Percentiles rank a stretch among this genome's conserved stretches.
Evolutionary conservation across 1,284 basidiomycete genomes (phyloP).

Genomic region (Heterobasidion occidentale): DNA sequence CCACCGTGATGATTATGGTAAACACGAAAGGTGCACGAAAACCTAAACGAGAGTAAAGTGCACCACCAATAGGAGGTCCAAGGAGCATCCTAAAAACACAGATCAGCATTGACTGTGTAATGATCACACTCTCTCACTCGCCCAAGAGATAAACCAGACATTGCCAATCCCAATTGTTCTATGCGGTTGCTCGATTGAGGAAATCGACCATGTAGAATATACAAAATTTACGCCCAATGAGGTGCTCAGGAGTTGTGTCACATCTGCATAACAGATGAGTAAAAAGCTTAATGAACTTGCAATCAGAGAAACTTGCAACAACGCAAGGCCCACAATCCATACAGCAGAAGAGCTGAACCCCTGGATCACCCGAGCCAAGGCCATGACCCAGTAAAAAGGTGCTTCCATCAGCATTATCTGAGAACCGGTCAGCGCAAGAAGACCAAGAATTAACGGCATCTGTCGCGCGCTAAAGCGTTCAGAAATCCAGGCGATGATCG

Average conservation of each 20-base stretch:
- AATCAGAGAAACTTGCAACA: constrained; percentile 40
- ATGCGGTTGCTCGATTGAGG: background rate
- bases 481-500: constrained; percentile 62
- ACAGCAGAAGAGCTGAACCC: constrained; percentile 68
- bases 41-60: constrained; percentile 58
- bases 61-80: constrained; percentile 66
- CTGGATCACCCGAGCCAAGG: constrained; percentile 64
- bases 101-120: background rate
- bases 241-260: constrained; percentile 54
- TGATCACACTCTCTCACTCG: constrained; percentile 13
- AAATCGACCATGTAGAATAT: background rate
- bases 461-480: constrained; percentile 51
- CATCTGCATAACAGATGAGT: constrained; percentile 34
- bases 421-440: constrained; percentile 47
- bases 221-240: constrained; percentile 46
- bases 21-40: constrained; percentile 74
- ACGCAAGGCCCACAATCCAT: constrained; percentile 67
- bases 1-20: constrained; percentile 45
- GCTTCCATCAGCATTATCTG: constrained; percentile 75
- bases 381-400: constrained; percentile 63
- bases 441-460: constrained; percentile 51
- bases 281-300: constrained; percentile 5
- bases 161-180: constrained; percentile 70
- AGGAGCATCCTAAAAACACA: constrained; percentile 32
- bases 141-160: constrained; percentile 66